Conservation (phyloP, 164 flowering plant species). For the Sedum album region DNA sequence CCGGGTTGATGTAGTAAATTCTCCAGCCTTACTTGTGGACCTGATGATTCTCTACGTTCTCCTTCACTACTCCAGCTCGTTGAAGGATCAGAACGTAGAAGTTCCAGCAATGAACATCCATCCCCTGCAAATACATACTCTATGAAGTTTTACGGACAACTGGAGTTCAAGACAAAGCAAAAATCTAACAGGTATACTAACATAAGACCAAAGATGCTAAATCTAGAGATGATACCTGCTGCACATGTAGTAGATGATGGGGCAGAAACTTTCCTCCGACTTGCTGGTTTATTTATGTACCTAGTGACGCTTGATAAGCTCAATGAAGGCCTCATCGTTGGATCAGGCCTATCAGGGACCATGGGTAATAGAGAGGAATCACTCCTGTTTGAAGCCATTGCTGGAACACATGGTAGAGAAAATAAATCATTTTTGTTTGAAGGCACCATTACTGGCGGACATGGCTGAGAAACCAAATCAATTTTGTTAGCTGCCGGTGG, state of each 20-base stretch:
- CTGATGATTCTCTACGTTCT: conserved; percentile 5
- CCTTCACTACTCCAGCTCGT: conserved; percentile 1
- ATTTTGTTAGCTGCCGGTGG: neutral
- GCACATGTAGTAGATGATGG: conserved; percentile 5
- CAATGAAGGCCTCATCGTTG: conserved; percentile 1
- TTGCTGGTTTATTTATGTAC: conserved; percentile 3
- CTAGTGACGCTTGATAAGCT: conserved; percentile 5
- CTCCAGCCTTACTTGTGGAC: conserved; percentile 36
- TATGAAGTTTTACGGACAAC: neutral
- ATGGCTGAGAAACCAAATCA: neutral
- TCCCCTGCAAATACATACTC: neutral
- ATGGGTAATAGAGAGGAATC: neutral
- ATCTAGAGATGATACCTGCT: neutral
- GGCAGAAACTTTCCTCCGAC: conserved; percentile 4
- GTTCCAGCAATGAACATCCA: neutral
- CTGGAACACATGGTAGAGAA: neutral
- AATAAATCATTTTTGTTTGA: neutral
- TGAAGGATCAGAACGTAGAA: neutral
- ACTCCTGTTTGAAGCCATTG: neutral
- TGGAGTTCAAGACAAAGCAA: neutral
- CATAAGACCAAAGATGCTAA: neutral
- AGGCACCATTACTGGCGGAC: neutral
- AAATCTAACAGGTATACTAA: neutral
- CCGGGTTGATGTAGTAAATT: conserved; percentile 38
- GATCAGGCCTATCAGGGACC: neutral